These are phyloP conservation scores for Logfia minima DNA, from an alignment of 129 eudicot genomes.

Conservation along the genomic window DNA sequence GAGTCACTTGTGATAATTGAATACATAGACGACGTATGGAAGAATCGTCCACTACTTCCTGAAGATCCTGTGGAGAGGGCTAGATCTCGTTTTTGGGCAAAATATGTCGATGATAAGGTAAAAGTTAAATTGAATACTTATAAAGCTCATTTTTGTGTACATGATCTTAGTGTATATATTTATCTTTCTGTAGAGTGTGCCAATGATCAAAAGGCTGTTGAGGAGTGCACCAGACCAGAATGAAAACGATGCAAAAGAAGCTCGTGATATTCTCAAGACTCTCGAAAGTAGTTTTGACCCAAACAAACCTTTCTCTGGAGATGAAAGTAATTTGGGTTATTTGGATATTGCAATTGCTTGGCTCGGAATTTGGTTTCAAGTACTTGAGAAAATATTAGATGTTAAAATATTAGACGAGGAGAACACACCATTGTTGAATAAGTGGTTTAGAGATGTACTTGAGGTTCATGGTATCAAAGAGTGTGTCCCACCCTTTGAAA, in stretches of 20 bases:
- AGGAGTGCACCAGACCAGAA: conserved; percentile 9
- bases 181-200: conserved; percentile 23
- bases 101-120: conserved; percentile 18
- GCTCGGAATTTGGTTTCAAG: conserved; percentile 19
- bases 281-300: conserved; percentile 9
- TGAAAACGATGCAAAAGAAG: conserved; percentile 20
- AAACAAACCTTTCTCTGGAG: conserved; percentile 9
- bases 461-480: conserved; percentile 9
- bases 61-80: conserved; percentile 40
- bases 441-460: conserved; percentile 18
- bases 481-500: conserved; percentile 22
- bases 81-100: conserved; percentile 42
- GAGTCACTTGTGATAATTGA: conserved; percentile 46
- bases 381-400: conserved; percentile 17
- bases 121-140: background rate
- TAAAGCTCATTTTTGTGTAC: background rate
- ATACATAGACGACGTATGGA: conserved; percentile 52
- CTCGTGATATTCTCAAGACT: conserved; percentile 22
- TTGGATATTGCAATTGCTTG: conserved; percentile 26
- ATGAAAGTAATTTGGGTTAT: background rate
- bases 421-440: conserved; percentile 21
- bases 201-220: conserved; percentile 1
- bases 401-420: conserved; percentile 27
- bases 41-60: conserved; percentile 35
- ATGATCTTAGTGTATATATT: background rate